A percentile compares a stretch with the other conserved stretches of the same genome.
These are phyloP conservation scores for Paraphoma chrysanthemicola DNA, from an alignment of 2,329 filamentous ascomycete species.

Conservation along the genomic window DNA sequence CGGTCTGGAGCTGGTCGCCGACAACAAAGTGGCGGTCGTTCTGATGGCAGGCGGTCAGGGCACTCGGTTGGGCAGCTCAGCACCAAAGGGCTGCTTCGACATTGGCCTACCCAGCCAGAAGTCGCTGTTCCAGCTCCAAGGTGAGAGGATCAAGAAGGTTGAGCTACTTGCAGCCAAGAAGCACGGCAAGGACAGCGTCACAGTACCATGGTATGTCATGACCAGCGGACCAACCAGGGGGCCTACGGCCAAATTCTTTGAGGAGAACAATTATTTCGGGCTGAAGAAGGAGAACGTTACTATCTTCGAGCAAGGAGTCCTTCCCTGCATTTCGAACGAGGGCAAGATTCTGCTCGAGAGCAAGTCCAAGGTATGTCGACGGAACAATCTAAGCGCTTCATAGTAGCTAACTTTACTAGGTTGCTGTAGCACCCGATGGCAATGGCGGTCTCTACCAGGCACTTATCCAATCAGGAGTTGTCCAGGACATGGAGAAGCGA, in stretches of 20 bases:
- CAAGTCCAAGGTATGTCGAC: slow-evolving; percentile 73
- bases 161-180: slow-evolving; percentile 80
- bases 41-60: slow-evolving; percentile 98
- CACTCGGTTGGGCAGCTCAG: slow-evolving; percentile 90
- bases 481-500: slow-evolving; percentile 86
- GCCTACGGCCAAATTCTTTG: slow-evolving; percentile 93
- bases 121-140: slow-evolving; percentile 97
- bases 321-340: slow-evolving; percentile 96
- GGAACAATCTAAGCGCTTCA: not conserved
- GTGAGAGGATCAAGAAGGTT: slow-evolving; percentile 87
- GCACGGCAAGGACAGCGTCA: slow-evolving; percentile 62
- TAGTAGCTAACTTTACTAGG: slow-evolving; percentile 49
- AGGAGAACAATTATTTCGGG: slow-evolving; percentile 89
- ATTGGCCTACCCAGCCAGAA: slow-evolving; percentile 93
- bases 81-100: slow-evolving; percentile 96
- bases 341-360: slow-evolving; percentile 94
- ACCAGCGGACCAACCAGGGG: slow-evolving; percentile 92
- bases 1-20: slow-evolving; percentile 69
- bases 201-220: slow-evolving; percentile 99
- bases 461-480: slow-evolving; percentile 78
- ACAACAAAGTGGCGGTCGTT: slow-evolving; percentile 81
- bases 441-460: slow-evolving; percentile 98
- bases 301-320: slow-evolving; percentile 95
- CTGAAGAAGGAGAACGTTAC: slow-evolving; percentile 82
- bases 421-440: slow-evolving; percentile 94